A percentile compares a stretch with the other conserved stretches of the same genome.
phyloP scores from a whole-genome alignment of 2,329 filamentous ascomycete genomes.

The Pseudofabraea citricarpa region DNA sequence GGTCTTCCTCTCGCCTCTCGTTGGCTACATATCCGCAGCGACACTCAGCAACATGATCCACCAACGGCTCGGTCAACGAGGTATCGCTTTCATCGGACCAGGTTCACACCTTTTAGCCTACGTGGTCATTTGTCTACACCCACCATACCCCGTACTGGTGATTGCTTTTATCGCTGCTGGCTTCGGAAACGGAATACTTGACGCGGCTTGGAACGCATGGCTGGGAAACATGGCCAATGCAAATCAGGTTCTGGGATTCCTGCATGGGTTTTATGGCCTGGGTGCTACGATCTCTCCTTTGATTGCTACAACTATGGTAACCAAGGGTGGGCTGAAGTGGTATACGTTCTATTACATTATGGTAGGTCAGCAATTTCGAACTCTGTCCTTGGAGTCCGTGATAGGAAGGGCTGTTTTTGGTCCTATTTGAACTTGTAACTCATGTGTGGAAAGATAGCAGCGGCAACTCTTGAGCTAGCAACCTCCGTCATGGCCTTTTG shows the following conservation, averaged over 20 bases:
- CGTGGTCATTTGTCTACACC: slow-evolving; percentile 58
- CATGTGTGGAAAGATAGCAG: slow-evolving; percentile 40
- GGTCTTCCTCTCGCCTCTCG: slow-evolving; percentile 59
- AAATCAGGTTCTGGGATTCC: slow-evolving; percentile 67
- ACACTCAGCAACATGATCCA: slow-evolving; percentile 60
- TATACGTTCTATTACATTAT: slow-evolving; percentile 71
- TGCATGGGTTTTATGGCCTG: slow-evolving; percentile 67
- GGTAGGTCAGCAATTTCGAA: too few relatives aligned
- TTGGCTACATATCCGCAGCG: slow-evolving; percentile 58
- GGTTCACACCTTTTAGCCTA: slow-evolving; percentile 60
- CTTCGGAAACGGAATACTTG: slow-evolving; percentile 64
- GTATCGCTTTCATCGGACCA: slow-evolving; percentile 61
- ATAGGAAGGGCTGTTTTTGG: background rate
- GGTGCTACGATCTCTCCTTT: slow-evolving; percentile 66
- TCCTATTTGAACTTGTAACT: too few relatives aligned
- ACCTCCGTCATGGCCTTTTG: slow-evolving; percentile 56
- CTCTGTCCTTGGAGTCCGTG: background rate
- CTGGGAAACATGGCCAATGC: slow-evolving; percentile 59
- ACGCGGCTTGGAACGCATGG: slow-evolving; percentile 53
- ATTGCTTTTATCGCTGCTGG: slow-evolving; percentile 59
- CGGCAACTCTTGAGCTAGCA: slow-evolving; percentile 50
- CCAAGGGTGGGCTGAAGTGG: slow-evolving; percentile 56
- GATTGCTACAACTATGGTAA: slow-evolving; percentile 67
- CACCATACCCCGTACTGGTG: slow-evolving; percentile 60
- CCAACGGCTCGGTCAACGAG: slow-evolving; percentile 57